Evolutionary conservation across 1,139 yeast genomes (phyloP).

Genomic region (Eremothecium gossypii): DNA sequence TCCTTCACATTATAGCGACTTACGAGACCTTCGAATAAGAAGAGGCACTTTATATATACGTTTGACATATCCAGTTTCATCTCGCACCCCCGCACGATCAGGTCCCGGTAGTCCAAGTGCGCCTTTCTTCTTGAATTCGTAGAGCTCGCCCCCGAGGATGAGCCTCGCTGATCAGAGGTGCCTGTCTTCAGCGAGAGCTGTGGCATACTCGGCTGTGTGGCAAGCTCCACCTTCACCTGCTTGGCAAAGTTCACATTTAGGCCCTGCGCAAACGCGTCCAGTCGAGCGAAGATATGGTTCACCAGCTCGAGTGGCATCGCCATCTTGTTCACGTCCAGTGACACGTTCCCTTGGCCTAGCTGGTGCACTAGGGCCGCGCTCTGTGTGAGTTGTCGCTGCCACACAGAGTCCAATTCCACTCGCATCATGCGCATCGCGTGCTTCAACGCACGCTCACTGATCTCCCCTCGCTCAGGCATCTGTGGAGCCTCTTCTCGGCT

Average conservation of each 20-base stretch:
- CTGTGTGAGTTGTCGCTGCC: conserved; percentile 20
- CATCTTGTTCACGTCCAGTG: conserved; percentile 22
- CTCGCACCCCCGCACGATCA: conserved; percentile 25
- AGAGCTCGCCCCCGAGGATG: conserved; percentile 8
- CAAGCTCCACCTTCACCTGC: conserved; percentile 15
- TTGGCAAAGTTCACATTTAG: conserved; percentile 22
- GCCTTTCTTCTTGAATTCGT: conserved; percentile 11
- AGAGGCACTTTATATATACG: conserved; percentile 25
- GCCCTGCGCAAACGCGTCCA: conserved; percentile 24
- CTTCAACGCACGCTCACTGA: conserved; percentile 17
- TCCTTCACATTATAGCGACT: conserved; percentile 3
- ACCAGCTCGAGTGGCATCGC: conserved; percentile 17
- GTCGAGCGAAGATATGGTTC: conserved; percentile 15
- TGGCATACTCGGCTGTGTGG: conserved; percentile 13
- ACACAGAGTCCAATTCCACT: conserved; percentile 22
- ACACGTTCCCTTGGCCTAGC: conserved; percentile 6
- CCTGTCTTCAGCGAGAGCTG: conserved; percentile 10
- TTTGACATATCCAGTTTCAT: conserved; percentile 26
- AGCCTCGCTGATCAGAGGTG: neutral
- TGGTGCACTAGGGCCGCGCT: conserved; percentile 10
- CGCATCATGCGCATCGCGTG: conserved; percentile 22
- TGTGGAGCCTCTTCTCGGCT: neutral
- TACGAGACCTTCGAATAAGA: conserved; percentile 26
- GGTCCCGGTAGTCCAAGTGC: conserved; percentile 23
- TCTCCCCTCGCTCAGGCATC: conserved; percentile 14